Percentiles rank a stretch among this genome's conserved stretches.
phyloP scores from a whole-genome alignment of 2,329 filamentous ascomycete species.

The Clarireedia monteithiana region DNA sequence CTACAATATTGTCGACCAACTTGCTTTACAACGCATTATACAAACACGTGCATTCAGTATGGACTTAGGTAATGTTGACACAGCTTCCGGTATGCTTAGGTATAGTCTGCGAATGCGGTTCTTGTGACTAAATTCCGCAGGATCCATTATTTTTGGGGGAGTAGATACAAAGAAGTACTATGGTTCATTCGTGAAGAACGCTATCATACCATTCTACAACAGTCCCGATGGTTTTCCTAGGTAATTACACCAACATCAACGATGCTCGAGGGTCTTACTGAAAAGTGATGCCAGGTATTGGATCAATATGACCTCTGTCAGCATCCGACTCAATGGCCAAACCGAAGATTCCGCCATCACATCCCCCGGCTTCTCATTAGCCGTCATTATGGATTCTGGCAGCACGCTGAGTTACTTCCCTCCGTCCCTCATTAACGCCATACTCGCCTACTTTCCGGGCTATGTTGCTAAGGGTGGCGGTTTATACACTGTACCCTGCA shows the following conservation, averaged over 20 bases:
- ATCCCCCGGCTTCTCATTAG: not conserved
- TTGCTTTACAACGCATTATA: conserved; percentile 13
- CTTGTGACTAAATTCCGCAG: conserved; percentile 6
- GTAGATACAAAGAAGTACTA: conserved; percentile 19
- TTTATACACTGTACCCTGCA: conserved; percentile 12
- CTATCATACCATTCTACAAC: conserved; percentile 12
- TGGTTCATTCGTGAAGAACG: conserved; percentile 14
- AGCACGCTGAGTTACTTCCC: conserved; percentile 13
- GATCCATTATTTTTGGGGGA: conserved; percentile 18
- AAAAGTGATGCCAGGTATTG: conserved; percentile 13
- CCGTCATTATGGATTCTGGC: conserved; percentile 15
- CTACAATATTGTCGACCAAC: conserved; percentile 12
- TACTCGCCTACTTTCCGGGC: conserved; percentile 14
- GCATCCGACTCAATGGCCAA: conserved; percentile 10
- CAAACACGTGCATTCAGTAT: conserved; percentile 19
- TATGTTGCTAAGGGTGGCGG: conserved; percentile 10
- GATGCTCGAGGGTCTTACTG: not conserved
- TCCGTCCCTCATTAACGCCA: conserved; percentile 8
- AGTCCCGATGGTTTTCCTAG: conserved; percentile 12
- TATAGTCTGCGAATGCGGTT: not conserved
- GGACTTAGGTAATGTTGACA: conserved; percentile 13
- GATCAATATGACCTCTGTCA: conserved; percentile 18
- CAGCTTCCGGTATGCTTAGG: conserved; percentile 9
- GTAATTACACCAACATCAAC: not conserved
- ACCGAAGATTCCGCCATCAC: not conserved